Base-by-base conservation (phyloP, 23 red algal species). In the Pyropia yezoensis region DNA sequence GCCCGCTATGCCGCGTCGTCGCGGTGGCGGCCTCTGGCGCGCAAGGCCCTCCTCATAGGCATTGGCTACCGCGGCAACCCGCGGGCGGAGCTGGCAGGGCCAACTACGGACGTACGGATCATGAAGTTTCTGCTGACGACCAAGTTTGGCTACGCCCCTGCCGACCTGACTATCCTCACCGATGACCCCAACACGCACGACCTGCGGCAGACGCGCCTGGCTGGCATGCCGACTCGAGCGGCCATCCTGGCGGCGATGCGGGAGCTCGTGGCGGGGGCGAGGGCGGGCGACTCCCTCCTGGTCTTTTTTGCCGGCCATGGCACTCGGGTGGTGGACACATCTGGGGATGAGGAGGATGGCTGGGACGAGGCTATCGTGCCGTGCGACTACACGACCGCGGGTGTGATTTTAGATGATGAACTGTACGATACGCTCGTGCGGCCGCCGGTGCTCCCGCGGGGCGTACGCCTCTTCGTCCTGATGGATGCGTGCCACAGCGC, bases 401-500 rank as follows among this genome's bases (percentile, higher is more conserved):
- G 82, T 0, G 69, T 59, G 18, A 87, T 87, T 28, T 17, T 87
- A 2, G 82, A 87, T 23, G 82, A 87, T 18, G 50, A 76, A 56
- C 58, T 87, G 3, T 71, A 77, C 63, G 71, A 62, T 11, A 65
- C 77, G 53, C 39, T 47, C 4, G 82, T 87, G 61, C 49, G 65
- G 18, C 58, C 63, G 3, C n/a, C n/a, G n/a, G n/a, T n/a, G n/a
- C 32, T 87, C 29, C 29, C 29, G 3, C 18, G 32, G 27, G 82
- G 82, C 26, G 71, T 70, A 0, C 27, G 82, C 7, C 63, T 87
- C 30, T 75, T 70, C 34, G 72, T 77, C 9, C 63, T 87, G 34
- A 55, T 87, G 15, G 82, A 87, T 59, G 82, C 82, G 14, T 87
- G 82, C 34, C 82, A 87, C 49, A 77, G 71, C 19, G 82, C 69